Evolutionary conservation across 2,329 filamentous ascomycete genomes (phyloP).

Genomic region (Penicillium sp.): DNA sequence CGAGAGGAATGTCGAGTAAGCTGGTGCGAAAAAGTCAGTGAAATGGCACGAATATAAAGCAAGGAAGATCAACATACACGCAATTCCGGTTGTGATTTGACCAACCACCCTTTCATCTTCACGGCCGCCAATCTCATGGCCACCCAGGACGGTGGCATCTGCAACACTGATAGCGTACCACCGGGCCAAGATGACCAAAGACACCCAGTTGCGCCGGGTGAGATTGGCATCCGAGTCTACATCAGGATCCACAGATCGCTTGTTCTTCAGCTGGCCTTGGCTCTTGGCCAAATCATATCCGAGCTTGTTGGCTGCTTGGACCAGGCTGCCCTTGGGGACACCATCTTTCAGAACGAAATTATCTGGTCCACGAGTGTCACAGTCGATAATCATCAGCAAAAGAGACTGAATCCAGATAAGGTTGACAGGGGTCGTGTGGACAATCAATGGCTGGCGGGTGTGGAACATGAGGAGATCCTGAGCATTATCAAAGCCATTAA

Average conservation of each 20-base stretch:
- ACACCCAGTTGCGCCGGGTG: constrained; percentile 41
- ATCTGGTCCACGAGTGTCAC: constrained; percentile 42
- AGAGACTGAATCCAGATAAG: constrained; percentile 43
- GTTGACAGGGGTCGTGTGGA: constrained; percentile 37
- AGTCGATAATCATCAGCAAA: constrained; percentile 43
- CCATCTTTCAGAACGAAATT: constrained; percentile 42
- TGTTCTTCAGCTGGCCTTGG: constrained; percentile 38
- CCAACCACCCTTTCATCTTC: constrained; percentile 40
- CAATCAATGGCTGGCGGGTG: constrained; percentile 37
- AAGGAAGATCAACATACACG: constrained; percentile 31
- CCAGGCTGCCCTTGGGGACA: constrained; percentile 39
- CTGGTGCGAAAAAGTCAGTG: constrained; percentile 18
- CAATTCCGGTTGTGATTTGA: constrained; percentile 36
- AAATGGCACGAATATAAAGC: neutral
- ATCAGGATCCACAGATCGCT: constrained; percentile 34
- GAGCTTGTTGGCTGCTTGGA: constrained; percentile 40
- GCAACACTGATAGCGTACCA: constrained; percentile 45
- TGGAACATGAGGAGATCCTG: constrained; percentile 40
- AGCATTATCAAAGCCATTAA: constrained; percentile 39
- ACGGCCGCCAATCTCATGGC: constrained; percentile 37
- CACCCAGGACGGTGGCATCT: constrained; percentile 38
- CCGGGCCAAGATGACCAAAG: constrained; percentile 38
- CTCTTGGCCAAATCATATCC: constrained; percentile 40
- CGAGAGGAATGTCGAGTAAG: constrained; percentile 38
- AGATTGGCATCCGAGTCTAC: constrained; percentile 42